phyloP scores from a whole-genome alignment of 306 rosid genomes.

The Spatholobus suberectus region DNA sequence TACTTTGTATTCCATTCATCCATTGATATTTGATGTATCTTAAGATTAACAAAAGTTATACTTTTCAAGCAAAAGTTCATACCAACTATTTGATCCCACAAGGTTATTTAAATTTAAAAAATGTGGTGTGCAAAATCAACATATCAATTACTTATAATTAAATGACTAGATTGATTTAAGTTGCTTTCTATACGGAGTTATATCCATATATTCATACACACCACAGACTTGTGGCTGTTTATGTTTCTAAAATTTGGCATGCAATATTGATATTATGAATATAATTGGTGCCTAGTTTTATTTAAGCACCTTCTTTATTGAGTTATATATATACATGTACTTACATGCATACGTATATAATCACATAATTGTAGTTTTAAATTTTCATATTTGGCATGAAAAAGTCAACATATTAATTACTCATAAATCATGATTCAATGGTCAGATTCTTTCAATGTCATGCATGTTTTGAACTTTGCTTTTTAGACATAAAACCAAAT shows the following conservation, averaged over 20 bases:
- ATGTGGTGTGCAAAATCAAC: neutral
- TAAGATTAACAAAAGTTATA: neutral
- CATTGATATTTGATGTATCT: neutral
- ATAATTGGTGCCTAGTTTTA: neutral
- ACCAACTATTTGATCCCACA: conserved; percentile 18
- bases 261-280: neutral
- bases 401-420: neutral
- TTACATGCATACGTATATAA: neutral
- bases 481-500: neutral
- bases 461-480: conserved; percentile 19
- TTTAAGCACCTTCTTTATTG: neutral
- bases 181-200: neutral
- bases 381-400: neutral
- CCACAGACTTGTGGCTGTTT: neutral
- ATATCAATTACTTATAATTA: neutral
- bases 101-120: neutral
- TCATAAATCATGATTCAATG: neutral
- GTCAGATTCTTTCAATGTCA: neutral
- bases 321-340: neutral
- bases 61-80: neutral
- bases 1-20: neutral
- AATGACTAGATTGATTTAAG: neutral
- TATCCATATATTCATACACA: neutral
- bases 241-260: neutral
- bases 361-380: neutral